phyloP scores from a whole-genome alignment of 225 moss, liverwort and hornwort genomes.

The Rhytidiadelphus loreus region DNA sequence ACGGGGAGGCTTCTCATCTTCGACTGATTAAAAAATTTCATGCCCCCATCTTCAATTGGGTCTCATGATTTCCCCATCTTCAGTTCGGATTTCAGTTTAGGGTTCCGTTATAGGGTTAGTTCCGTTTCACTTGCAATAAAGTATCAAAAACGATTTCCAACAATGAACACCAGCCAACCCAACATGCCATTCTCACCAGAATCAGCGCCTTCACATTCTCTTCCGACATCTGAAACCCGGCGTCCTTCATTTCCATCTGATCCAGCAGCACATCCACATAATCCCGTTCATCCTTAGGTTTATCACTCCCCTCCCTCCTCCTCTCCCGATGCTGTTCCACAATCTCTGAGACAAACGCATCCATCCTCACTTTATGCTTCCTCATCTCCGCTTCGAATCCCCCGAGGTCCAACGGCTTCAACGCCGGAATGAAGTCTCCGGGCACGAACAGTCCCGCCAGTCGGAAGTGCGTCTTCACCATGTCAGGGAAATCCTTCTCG shows the following conservation, averaged over 20 bases:
- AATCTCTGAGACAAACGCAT: constrained; percentile 13
- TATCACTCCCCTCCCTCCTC: background rate
- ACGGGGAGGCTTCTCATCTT: background rate
- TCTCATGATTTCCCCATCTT: background rate
- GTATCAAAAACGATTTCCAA: background rate
- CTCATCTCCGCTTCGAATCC: constrained; percentile 11
- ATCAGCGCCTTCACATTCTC: constrained; percentile 14
- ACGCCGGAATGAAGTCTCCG: constrained; percentile 9
- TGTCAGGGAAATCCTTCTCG: constrained; percentile 11
- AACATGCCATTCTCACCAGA: background rate
- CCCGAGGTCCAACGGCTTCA: constrained; percentile 13
- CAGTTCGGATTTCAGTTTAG: background rate
- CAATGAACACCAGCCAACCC: background rate
- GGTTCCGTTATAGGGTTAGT: background rate
- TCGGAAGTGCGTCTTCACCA: constrained; percentile 12
- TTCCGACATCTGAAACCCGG: background rate
- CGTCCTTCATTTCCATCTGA: background rate
- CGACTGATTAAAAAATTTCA: background rate
- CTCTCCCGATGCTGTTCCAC: background rate
- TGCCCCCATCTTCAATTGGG: background rate
- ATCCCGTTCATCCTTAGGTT: background rate
- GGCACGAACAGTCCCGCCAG: constrained; percentile 14
- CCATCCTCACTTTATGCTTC: constrained; percentile 8
- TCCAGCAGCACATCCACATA: constrained; percentile 20
- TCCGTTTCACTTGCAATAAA: background rate